These are phyloP conservation scores for Saussurea involucrata DNA, from an alignment of 129 eudicot species.

Conservation along the genomic window DNA sequence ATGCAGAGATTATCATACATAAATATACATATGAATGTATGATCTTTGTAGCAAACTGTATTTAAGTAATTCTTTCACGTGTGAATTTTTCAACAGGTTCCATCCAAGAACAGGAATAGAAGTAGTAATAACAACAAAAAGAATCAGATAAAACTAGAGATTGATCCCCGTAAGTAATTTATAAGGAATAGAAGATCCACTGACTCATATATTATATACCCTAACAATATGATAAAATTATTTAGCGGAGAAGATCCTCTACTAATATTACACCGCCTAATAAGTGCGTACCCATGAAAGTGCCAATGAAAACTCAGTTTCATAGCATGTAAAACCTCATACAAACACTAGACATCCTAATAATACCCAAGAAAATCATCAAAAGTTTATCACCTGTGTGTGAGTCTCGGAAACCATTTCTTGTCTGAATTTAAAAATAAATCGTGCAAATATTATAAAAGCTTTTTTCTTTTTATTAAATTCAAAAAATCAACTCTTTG, in stretches of 20 bases:
- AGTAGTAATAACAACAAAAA: not conserved
- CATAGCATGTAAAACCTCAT: not conserved
- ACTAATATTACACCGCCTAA: not conserved
- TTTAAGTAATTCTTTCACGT: not conserved
- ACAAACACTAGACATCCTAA: not conserved
- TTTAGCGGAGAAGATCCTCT: not conserved
- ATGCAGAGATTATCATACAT: not conserved
- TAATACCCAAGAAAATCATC: not conserved
- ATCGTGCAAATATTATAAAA: slow-evolving; percentile 9
- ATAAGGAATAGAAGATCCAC: not conserved
- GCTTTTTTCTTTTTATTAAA: not conserved
- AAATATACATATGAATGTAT: not conserved
- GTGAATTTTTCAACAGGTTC: not conserved
- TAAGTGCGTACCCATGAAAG: not conserved
- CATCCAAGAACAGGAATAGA: not conserved
- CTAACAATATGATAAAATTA: not conserved
- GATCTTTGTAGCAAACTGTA: not conserved
- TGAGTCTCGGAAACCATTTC: not conserved
- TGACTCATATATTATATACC: slow-evolving; percentile 1
- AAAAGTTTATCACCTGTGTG: slow-evolving; percentile 15
- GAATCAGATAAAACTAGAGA: not conserved
- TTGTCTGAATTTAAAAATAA: not conserved
- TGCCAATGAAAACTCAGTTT: not conserved
- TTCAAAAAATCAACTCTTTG: slow-evolving; percentile 26
- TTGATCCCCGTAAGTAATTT: not conserved